phyloP scores from a whole-genome alignment of 352 stramenopile genomes.

The Pythium myriotylum region DNA sequence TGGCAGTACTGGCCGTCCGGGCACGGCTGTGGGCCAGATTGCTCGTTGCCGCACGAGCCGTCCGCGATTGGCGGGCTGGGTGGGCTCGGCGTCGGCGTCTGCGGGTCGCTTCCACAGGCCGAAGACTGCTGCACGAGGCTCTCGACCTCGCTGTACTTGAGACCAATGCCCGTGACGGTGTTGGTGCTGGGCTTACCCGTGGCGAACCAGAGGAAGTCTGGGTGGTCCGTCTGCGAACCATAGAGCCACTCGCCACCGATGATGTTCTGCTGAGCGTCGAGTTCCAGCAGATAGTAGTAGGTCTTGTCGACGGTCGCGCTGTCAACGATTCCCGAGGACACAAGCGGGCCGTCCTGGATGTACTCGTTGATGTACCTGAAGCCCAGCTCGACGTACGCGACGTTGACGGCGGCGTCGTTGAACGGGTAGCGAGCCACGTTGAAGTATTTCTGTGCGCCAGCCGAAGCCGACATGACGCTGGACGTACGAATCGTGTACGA shows the following conservation, averaged over 20 bases:
- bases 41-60: constrained; percentile 16
- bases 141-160: constrained; percentile 20
- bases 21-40: constrained; percentile 6
- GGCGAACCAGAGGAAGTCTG: constrained; percentile 74
- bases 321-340: constrained; percentile 47
- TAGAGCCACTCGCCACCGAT: constrained; percentile 72
- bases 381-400: constrained; percentile 37
- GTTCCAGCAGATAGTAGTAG: constrained; percentile 73
- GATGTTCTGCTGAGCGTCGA: constrained; percentile 62
- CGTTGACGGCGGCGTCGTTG: constrained; percentile 18
- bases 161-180: constrained; percentile 11
- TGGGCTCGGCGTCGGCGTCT: constrained; percentile 29
- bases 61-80: background rate
- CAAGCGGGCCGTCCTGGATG: constrained; percentile 48
- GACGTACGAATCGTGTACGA: constrained; percentile 42
- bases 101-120: constrained; percentile 11
- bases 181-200: constrained; percentile 15
- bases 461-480: constrained; percentile 32
- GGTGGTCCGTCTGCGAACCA: constrained; percentile 53
- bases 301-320: constrained; percentile 45
- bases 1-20: constrained; percentile 36
- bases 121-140: constrained; percentile 21
- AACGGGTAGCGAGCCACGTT: constrained; percentile 42
- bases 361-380: constrained; percentile 64
- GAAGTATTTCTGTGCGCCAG: constrained; percentile 27